Evolutionary conservation across 1,284 basidiomycete species (phyloP), one percentile per base, ranked within the genome.

Genomic region (Puccinia triticina): DNA sequence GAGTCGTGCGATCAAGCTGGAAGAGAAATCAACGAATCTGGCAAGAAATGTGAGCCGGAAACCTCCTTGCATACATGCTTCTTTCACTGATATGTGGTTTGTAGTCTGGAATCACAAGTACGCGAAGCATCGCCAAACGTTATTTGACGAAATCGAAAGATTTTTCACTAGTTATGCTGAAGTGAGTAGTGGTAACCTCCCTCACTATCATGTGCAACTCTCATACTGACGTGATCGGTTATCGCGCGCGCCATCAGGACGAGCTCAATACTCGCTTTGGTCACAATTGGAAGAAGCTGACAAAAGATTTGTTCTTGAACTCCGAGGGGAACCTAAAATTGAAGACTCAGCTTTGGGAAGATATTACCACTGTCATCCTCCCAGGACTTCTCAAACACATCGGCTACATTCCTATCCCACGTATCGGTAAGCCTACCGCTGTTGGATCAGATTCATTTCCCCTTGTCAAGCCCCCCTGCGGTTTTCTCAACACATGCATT

Each of bases 251-350:
- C 14, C n/a, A 14, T 37, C 34, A 82, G 79, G 79, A 87, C 83
- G 85, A 85, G 32, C 84, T 86, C 74, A 87, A 87, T 84, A 82
- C 82, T 64, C 85, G 85, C 84, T 85, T 87, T 83, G 85, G 86
- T 69, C 83, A 84, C 72, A 84, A 86, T 79, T 83, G 85, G 83
- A 84, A 86, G 83, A 83, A 84, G 80, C 84, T 87, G 67, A 84
- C 84, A 77, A 84, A 85, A 78, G 86, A 87, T 83, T 83, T 87
- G 72, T 85, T 87, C 84, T 84, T 86, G 84, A 89, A 91, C 85
- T 88, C 88, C 78, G 92, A 95, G 84, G 94, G 94, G n/a, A 91
- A 91, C 84, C 89, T 96, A 77, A 91, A 91, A 86, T 97, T 95
- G 90, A 98, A 99, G 90, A 90, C 92, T 7, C 86, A 88, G 76